phyloP scores from a whole-genome alignment of 257 asterid species.

The Salvia rosmarinus region DNA sequence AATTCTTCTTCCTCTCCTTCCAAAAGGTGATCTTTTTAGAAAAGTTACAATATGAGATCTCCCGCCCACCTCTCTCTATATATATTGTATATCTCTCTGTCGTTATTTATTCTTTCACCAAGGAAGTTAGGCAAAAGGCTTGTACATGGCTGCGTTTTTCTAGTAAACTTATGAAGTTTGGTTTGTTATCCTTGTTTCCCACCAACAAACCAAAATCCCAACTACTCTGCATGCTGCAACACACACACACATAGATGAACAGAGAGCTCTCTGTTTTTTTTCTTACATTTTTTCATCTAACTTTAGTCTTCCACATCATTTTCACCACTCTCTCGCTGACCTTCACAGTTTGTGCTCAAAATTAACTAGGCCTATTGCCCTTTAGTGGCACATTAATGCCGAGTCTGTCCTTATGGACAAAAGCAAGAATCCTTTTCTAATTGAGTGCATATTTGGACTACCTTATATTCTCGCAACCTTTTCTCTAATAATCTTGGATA shows the following conservation, averaged over 20 bases:
- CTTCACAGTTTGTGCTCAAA: conserved; percentile 11
- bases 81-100: conserved; percentile 25
- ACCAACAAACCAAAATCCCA: conserved; percentile 35
- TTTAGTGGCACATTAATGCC: conserved; percentile 35
- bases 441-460: conserved; percentile 55
- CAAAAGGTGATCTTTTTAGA: conserved; percentile 68
- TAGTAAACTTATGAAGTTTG: conserved; percentile 29
- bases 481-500: neutral
- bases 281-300: neutral
- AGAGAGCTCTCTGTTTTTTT: neutral
- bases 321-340: neutral
- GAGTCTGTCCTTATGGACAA: conserved; percentile 48
- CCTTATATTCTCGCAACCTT: conserved; percentile 19
- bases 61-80: conserved; percentile 40
- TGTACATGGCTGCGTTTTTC: conserved; percentile 30
- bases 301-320: neutral
- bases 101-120: conserved; percentile 42
- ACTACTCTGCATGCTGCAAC: conserved; percentile 35
- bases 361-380: conserved; percentile 1
- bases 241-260: neutral
- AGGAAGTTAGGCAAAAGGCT: conserved; percentile 43
- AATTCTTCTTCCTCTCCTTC: conserved; percentile 37
- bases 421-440: conserved; percentile 56
- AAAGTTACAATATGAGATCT: conserved; percentile 33
- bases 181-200: conserved; percentile 34